Evolutionary conservation across 441 rosid genomes (phyloP).

Genomic region (Viola pubescens): DNA sequence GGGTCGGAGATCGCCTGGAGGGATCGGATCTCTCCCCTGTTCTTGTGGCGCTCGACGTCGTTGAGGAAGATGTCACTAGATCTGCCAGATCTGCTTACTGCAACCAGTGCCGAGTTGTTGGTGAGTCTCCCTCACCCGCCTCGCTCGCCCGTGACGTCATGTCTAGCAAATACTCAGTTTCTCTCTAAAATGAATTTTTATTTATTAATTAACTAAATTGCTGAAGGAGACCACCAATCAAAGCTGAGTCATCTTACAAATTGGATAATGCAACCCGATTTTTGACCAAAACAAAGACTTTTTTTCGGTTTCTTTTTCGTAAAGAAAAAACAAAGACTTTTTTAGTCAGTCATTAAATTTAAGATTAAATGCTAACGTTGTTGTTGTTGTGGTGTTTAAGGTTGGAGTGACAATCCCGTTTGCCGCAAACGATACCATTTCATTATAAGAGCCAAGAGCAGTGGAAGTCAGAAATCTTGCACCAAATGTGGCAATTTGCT

Average conservation of each 20-base stretch:
- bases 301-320: no score
- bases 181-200: neutral
- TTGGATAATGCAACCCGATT: no score
- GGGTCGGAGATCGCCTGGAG: slow-evolving; percentile 37
- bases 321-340: no score
- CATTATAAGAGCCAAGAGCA: slow-evolving; percentile 36
- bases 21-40: slow-evolving; percentile 30
- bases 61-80: slow-evolving; percentile 62
- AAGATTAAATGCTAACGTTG: neutral
- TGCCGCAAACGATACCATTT: slow-evolving; percentile 65
- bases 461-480: slow-evolving; percentile 26
- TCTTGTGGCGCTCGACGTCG: slow-evolving; percentile 41
- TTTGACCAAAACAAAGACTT: no score
- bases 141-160: neutral
- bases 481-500: slow-evolving; percentile 34
- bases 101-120: slow-evolving; percentile 71
- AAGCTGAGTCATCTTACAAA: no score
- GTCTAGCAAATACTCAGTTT: no score
- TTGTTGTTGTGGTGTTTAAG: slow-evolving; percentile 17
- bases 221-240: no score
- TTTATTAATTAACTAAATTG: neutral
- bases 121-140: slow-evolving; percentile 37
- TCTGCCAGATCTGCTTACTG: slow-evolving; percentile 62
- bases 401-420: slow-evolving; percentile 75
- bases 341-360: no score